Percentiles rank a stretch among this genome's conserved stretches.
Evolutionary conservation across 371 early-diverging fungal species (phyloP).

Genomic region (Globomyces sp.): DNA sequence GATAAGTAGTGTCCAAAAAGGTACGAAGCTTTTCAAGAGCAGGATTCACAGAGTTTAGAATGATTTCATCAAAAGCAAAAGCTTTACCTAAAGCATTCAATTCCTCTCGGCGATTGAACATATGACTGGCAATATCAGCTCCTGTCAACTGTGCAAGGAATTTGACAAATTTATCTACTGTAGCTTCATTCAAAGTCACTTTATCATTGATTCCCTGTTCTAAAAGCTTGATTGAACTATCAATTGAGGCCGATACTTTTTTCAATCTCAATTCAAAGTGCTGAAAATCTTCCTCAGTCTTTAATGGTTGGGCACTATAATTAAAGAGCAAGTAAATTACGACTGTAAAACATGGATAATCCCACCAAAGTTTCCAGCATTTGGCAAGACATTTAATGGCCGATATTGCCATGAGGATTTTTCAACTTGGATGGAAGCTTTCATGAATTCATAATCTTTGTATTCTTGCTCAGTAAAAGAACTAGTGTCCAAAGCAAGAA

Average conservation of each 20-base stretch:
- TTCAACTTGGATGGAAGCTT: neutral
- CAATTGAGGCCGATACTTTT: slow-evolving; percentile 22
- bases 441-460: neutral
- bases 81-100: slow-evolving; percentile 2
- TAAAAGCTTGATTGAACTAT: slow-evolving; percentile 25
- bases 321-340: no score
- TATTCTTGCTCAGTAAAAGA: slow-evolving; percentile 6
- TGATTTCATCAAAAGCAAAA: slow-evolving; percentile 14
- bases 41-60: slow-evolving; percentile 26
- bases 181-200: slow-evolving; percentile 27
- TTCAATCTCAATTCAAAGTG: slow-evolving; percentile 30
- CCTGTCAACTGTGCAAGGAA: slow-evolving; percentile 18
- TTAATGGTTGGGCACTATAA: slow-evolving; percentile 19
- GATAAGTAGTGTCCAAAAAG: slow-evolving; percentile 40
- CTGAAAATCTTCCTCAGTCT: slow-evolving; percentile 29
- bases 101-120: slow-evolving; percentile 25
- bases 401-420: neutral
- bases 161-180: slow-evolving; percentile 3
- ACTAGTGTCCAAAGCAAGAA: neutral
- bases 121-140: slow-evolving; percentile 18
- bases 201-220: slow-evolving; percentile 24
- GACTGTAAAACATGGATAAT: no score
- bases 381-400: neutral
- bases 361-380: no score
- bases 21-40: slow-evolving; percentile 25